These are phyloP conservation scores for Chlorella sp. DNA, from an alignment of 139 green algal species.

Conservation along the genomic window DNA sequence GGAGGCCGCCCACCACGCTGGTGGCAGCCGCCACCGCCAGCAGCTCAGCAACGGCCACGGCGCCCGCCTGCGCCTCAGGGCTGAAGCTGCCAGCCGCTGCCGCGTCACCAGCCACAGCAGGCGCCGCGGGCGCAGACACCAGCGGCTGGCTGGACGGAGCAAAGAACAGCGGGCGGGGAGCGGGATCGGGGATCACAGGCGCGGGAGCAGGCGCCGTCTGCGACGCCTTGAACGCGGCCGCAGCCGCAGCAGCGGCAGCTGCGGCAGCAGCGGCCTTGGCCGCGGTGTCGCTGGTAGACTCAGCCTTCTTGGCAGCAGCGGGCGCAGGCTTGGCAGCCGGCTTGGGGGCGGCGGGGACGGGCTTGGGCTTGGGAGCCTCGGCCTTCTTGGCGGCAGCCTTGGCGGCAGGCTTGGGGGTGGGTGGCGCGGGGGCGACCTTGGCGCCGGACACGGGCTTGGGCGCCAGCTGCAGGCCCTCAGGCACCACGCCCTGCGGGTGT, in stretches of 20 bases:
- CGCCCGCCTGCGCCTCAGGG: conserved; percentile 4
- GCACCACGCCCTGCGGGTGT: conserved; percentile 32
- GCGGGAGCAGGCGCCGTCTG: conserved; percentile 4
- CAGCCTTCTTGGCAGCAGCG: background rate
- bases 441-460: conserved; percentile 7
- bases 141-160: background rate
- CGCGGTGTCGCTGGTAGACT: too few relatives aligned
- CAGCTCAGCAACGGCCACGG: conserved; percentile 38
- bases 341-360: conserved; percentile 4
- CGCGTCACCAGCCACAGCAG: background rate
- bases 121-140: background rate
- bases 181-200: background rate
- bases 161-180: background rate
- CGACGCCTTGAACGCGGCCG: conserved; percentile 15
- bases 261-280: conserved; percentile 28
- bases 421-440: conserved; percentile 10
- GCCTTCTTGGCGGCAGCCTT: conserved; percentile 25
- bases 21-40: conserved; percentile 32
- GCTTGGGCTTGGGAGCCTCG: background rate
- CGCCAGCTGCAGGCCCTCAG: background rate
- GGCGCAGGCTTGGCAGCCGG: background rate
- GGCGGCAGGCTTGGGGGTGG: conserved; percentile 21
- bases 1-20: conserved; percentile 28
- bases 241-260: conserved; percentile 13
- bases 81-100: background rate